These are phyloP conservation scores for Bassia scoparia DNA, from an alignment of 148 eudicot species.

Conservation along the genomic window DNA sequence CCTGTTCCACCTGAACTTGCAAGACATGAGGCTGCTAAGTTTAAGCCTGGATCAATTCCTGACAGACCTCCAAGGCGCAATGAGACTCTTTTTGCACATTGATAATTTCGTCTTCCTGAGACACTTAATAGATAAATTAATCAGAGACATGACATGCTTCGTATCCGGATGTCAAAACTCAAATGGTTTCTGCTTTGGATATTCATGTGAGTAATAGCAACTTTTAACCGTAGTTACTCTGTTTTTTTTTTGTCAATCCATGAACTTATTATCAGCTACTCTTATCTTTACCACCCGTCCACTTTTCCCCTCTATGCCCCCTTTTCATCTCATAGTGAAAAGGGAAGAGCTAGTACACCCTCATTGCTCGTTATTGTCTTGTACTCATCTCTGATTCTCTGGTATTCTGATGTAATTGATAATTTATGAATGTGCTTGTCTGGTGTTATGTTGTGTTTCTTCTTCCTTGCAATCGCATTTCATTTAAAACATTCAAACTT, in stretches of 20 bases:
- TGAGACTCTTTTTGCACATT: slow-evolving; percentile 54
- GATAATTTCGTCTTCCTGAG: slow-evolving; percentile 4
- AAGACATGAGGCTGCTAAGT: slow-evolving; percentile 65
- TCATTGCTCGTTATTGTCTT: neutral
- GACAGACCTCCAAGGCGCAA: slow-evolving; percentile 63
- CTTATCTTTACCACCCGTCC: neutral
- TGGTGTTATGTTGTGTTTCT: neutral
- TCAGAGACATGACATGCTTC: neutral
- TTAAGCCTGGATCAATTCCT: slow-evolving; percentile 57
- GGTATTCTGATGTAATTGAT: neutral
- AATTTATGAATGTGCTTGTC: neutral
- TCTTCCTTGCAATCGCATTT: neutral
- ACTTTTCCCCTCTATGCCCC: neutral
- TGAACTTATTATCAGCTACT: neutral
- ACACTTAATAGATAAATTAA: neutral
- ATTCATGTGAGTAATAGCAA: slow-evolving; percentile 24
- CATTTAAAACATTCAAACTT: neutral
- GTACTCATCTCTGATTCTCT: neutral
- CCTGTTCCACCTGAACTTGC: slow-evolving; percentile 81
- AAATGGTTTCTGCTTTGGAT: neutral
- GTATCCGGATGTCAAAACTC: neutral
- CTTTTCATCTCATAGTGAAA: neutral
- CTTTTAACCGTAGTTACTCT: neutral
- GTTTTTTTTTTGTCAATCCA: neutral
- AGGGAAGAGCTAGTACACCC: neutral